phyloP scores from a whole-genome alignment of 352 stramenopile genomes.

The Discostella stelligera region DNA sequence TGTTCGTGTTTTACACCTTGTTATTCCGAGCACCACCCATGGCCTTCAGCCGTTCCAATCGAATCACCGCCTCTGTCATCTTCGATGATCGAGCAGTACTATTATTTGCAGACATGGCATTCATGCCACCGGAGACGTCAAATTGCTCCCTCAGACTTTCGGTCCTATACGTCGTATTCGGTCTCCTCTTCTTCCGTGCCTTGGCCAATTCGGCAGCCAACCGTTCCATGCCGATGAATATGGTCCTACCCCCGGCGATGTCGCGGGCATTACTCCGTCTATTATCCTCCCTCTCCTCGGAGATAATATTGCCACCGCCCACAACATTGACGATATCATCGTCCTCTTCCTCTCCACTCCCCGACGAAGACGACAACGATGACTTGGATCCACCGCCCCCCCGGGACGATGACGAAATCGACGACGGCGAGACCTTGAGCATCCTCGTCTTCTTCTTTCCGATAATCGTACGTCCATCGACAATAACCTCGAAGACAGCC shows the following conservation, averaged over 20 bases:
- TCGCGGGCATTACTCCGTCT: slow-evolving; percentile 18
- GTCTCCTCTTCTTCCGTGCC: slow-evolving; percentile 58
- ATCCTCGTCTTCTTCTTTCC: slow-evolving; percentile 51
- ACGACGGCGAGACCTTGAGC: slow-evolving; percentile 28
- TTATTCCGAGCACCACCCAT: slow-evolving; percentile 14
- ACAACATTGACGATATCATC: not conserved
- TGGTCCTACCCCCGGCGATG: slow-evolving; percentile 37
- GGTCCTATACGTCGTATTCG: slow-evolving; percentile 52
- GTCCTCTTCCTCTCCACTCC: not conserved
- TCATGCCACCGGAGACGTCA: not conserved
- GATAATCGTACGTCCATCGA: slow-evolving; percentile 72
- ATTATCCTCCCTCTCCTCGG: slow-evolving; percentile 16
- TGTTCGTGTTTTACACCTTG: slow-evolving; percentile 1
- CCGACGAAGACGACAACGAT: slow-evolving; percentile 10
- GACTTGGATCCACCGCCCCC: not conserved
- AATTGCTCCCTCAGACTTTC: not conserved
- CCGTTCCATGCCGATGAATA: slow-evolving; percentile 78
- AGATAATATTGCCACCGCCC: slow-evolving; percentile 5
- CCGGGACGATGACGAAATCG: not conserved
- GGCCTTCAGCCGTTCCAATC: slow-evolving; percentile 31
- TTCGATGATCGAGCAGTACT: not conserved
- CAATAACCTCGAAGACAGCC: slow-evolving; percentile 65
- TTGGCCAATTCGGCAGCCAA: slow-evolving; percentile 67
- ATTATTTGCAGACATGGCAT: not conserved
- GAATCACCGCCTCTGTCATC: slow-evolving; percentile 17